Base-by-base conservation (phyloP, 2,329 filamentous ascomycete genomes). In the Coniochaeta ligniaria region DNA sequence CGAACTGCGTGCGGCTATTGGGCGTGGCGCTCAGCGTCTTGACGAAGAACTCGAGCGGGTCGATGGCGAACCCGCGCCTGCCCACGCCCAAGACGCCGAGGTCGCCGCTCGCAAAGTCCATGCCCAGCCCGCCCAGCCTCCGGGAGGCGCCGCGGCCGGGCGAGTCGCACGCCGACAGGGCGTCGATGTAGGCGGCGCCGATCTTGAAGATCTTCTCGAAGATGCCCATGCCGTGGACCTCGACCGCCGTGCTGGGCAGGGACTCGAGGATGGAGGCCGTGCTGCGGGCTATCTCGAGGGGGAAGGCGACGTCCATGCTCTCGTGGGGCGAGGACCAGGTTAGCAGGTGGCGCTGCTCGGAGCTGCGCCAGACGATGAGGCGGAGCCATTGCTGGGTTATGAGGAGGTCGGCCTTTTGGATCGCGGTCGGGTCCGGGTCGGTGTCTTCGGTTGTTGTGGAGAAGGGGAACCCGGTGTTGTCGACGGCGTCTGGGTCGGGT, bases 361-460 rank as follows among this genome's bases (percentile, higher is more conserved):
- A 86, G 1, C 87, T 80, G 66, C 89, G 87, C 87, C 87, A 90
- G n/a, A 89, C 83, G 74, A 89, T 87, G 1, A 86, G 83, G 20
- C 84, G 78, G 5, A 90, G 76, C 87, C 87, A 90, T 67, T 89
- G 86, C 68, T 90, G 87, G 2, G 86, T 90, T 59, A 88, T 82
- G 50, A 88, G 78, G 20, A 90, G 79, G 66, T 90, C 86, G 7
- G 88, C 85, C 59, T 86, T 87, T 66, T 90, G 87, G 22, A 84
- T 86, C 61, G 87, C 84, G 0, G 85, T 87, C 6, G 74, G 71
- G 62, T 72, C 70, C 41, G 54, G 54, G 31, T 78, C 35, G 20
- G 17, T 55, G 16, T 57, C 57, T 3, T 57, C 54, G 14, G 20
- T 26, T 17, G 14, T 7, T 14, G 54, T 22, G 28, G 31, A 11